Conservation (phyloP, 306 rosid genomes). For the Hippophae tibetana region DNA sequence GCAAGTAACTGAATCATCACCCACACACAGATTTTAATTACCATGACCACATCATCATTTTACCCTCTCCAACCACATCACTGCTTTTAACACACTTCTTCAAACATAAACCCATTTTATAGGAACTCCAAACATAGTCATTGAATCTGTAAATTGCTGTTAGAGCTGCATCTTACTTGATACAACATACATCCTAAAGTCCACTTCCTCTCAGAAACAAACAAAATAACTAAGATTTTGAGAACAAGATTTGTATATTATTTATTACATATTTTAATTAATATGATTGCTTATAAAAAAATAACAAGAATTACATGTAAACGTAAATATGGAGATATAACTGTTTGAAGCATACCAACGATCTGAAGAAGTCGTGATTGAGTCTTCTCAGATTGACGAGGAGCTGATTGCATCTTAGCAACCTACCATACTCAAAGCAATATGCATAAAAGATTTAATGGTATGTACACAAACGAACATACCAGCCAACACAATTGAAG, state of each 20-base stretch:
- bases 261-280: too few species aligned
- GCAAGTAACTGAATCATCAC: background rate
- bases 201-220: background rate
- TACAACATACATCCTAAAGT: background rate
- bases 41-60: background rate
- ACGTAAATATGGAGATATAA: background rate
- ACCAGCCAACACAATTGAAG: too few species aligned
- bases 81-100: too few species aligned
- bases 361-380: slow-evolving; percentile 78
- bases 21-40: background rate
- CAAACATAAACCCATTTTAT: too few species aligned
- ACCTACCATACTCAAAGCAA: slow-evolving; percentile 37
- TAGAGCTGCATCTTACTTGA: background rate
- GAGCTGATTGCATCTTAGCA: slow-evolving; percentile 53
- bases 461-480: too few species aligned
- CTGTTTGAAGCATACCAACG: slow-evolving; percentile 57
- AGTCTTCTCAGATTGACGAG: slow-evolving; percentile 63
- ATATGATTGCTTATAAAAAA: too few species aligned
- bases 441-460: background rate
- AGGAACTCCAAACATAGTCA: too few species aligned
- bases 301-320: background rate
- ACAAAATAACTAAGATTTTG: background rate
- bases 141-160: background rate
- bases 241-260: background rate
- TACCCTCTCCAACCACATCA: too few species aligned